A percentile compares a stretch with the other conserved stretches of the same genome.
Evolutionary conservation across 2,329 filamentous ascomycete species (phyloP).

Genomic region (Setomelanomma holmii): DNA sequence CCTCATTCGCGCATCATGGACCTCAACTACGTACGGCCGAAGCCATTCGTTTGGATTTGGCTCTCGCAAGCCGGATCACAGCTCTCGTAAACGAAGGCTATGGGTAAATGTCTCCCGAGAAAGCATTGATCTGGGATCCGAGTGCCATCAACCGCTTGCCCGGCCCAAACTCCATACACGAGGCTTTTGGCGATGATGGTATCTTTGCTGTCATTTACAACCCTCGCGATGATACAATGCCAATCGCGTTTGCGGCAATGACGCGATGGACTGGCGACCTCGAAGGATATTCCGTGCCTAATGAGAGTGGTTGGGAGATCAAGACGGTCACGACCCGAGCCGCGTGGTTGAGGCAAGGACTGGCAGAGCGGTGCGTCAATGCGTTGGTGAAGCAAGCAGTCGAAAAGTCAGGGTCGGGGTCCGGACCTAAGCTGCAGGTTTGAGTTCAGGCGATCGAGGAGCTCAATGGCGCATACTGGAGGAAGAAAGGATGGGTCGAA

Average conservation of each 20-base stretch:
- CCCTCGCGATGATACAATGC: background rate
- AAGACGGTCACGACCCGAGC: constrained; percentile 10
- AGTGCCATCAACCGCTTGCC: constrained; percentile 2
- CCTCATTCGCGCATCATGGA: no score
- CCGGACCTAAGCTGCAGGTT: background rate
- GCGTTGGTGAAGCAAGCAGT: constrained; percentile 1
- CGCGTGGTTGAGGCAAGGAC: constrained; percentile 9
- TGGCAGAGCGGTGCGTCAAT: constrained; percentile 11
- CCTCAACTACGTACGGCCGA: no score
- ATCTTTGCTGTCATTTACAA: constrained; percentile 8
- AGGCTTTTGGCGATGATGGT: constrained; percentile 5
- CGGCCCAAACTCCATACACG: background rate
- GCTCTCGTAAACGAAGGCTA: constrained; percentile 14
- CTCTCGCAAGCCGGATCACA: constrained; percentile 3
- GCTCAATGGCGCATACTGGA: constrained; percentile 11
- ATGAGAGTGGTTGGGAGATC: constrained; percentile 12
- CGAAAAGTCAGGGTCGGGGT: no score
- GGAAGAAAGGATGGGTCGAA: constrained; percentile 9
- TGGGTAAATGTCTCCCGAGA: constrained; percentile 4
- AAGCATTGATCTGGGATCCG: constrained; percentile 5
- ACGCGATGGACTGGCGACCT: constrained; percentile 6
- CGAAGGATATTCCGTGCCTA: background rate
- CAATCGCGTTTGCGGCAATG: constrained; percentile 12
- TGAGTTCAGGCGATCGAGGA: constrained; percentile 16
- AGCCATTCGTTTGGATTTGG: no score